A percentile compares a stretch with the other conserved stretches of the same genome.
Evolutionary conservation across 805 yeast genomes (phyloP).

Genomic region (Kuraishia molischiana): DNA sequence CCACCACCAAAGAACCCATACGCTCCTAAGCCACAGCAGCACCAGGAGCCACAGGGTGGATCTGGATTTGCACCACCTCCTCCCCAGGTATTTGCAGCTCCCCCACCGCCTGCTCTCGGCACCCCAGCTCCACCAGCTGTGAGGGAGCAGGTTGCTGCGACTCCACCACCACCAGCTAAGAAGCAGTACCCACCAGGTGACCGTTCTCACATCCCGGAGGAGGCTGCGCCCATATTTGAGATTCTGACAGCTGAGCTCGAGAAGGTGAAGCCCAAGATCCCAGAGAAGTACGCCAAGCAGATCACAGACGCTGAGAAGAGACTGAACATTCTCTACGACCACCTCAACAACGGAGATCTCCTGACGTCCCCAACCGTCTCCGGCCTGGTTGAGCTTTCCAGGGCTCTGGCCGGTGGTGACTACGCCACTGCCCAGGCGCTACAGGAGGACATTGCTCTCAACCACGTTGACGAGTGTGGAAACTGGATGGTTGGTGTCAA

Average conservation of each 20-base stretch:
- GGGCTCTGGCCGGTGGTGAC: conserved; percentile 41
- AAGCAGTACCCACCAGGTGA: conserved; percentile 50
- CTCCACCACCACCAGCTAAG: conserved; percentile 12
- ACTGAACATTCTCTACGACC: conserved; percentile 64
- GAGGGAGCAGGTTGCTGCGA: conserved; percentile 2
- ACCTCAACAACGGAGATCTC: conserved; percentile 63
- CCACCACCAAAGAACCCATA: conserved; percentile 18
- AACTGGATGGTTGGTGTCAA: conserved; percentile 91
- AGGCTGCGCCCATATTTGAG: conserved; percentile 47
- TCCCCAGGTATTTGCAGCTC: conserved; percentile 7
- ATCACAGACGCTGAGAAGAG: conserved; percentile 77
- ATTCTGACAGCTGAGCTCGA: conserved; percentile 44
- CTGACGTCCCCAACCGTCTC: conserved; percentile 46
- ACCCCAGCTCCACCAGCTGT: conserved; percentile 8
- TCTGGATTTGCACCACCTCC: conserved; percentile 7
- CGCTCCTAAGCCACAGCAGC: conserved; percentile 12
- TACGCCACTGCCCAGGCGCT: conserved; percentile 47
- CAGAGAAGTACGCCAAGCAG: conserved; percentile 65
- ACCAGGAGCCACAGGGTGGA: too few relatives aligned
- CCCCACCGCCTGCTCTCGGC: conserved; percentile 6
- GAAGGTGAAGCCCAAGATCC: conserved; percentile 61
- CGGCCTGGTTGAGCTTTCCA: conserved; percentile 40
- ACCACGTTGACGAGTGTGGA: conserved; percentile 66
- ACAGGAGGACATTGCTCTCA: conserved; percentile 51
- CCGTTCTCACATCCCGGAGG: conserved; percentile 55